Evolutionary conservation across 208 protist genomes (phyloP), one percentile per base, ranked within the genome.

Genomic region (Crithidia expoeki): DNA sequence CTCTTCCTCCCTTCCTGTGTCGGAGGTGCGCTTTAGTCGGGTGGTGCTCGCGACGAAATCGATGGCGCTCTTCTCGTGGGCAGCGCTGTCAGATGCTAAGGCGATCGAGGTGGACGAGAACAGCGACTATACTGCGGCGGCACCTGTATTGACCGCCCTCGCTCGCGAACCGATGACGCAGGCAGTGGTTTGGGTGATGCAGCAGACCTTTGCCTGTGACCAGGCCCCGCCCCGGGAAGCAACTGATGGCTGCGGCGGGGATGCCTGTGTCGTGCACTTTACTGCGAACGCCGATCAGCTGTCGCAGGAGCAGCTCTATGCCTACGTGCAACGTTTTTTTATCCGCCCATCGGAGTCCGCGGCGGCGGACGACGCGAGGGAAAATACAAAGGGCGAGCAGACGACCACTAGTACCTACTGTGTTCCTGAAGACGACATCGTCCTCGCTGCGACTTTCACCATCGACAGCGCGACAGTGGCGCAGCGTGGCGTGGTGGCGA

Each of bases 201-300:
- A 94, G 75, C 80, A 86, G 38, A 83, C 73, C 42, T 68, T 76
- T 12, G 70, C 72, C 7, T 71, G 61, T 16, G 81, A 90, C 25
- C 86, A 94, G 66, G 81, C 81, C 7, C 79, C 84, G 19, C 46
- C 72, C 47, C 21, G 50, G 0, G 67, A 66, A 21, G 64, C 61
- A 46, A 76, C n/a, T n/a, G n/a, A n/a, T n/a, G n/a, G 74, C 2
- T 34, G 21, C n/a, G 61, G 36, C 25, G 40, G 36, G 1, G 59
- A 72, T n/a, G 47, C 72, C 4, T 77, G 72, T 38, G 69, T 94
- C 0, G 10, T 92, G 12, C 89, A 94, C 74, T 94, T 94, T 65
- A 94, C 89, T 14, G 85, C 82, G 3, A 69, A 91, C 63, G 79
- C 78, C 0, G 27, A 25, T 2, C 25, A 71, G 36, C 77, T 91